These are phyloP conservation scores for Neurospora sp. DNA, from an alignment of 2,329 filamentous ascomycete species.

Conservation along the genomic window DNA sequence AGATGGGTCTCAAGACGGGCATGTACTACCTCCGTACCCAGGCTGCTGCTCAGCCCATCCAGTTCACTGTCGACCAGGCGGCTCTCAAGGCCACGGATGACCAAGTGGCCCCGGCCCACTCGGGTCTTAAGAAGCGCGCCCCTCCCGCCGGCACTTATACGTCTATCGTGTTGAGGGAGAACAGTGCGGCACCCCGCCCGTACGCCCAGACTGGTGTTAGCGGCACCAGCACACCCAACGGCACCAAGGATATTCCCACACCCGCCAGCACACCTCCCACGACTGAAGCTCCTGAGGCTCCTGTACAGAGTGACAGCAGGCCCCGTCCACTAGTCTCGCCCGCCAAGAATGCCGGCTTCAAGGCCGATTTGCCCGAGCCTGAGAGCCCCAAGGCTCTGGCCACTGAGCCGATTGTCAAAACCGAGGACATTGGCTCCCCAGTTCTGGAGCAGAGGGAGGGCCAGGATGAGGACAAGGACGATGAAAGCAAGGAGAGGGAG, in stretches of 20 bases:
- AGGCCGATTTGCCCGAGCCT: slow-evolving; percentile 66
- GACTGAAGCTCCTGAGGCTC: slow-evolving; percentile 12
- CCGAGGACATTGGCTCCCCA: slow-evolving; percentile 54
- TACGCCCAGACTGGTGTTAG: slow-evolving; percentile 42
- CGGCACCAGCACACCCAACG: slow-evolving; percentile 33
- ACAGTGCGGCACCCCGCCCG: slow-evolving; percentile 55
- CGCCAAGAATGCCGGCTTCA: slow-evolving; percentile 57
- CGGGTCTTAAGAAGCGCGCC: slow-evolving; percentile 59
- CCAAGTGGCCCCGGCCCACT: slow-evolving; percentile 55
- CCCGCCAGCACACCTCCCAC: slow-evolving; percentile 55
- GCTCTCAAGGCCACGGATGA: slow-evolving; percentile 80
- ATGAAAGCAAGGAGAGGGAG: slow-evolving; percentile 65
- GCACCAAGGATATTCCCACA: slow-evolving; percentile 55
- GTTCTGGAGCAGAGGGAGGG: slow-evolving; percentile 39
- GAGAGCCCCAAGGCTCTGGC: slow-evolving; percentile 71
- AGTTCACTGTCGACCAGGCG: slow-evolving; percentile 98
- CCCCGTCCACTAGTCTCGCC: slow-evolving; percentile 42
- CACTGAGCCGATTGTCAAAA: slow-evolving; percentile 58
- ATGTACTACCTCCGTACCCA: slow-evolving; percentile 99
- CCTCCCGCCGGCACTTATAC: slow-evolving; percentile 46
- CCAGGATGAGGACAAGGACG: slow-evolving; percentile 65
- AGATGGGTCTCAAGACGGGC: slow-evolving; percentile 97
- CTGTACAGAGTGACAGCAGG: slow-evolving; percentile 32
- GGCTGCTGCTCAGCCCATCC: slow-evolving; percentile 91
- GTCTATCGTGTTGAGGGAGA: slow-evolving; percentile 30